These are phyloP conservation scores for Delonix regia DNA, from an alignment of 306 rosid genomes.

Conservation along the genomic window DNA sequence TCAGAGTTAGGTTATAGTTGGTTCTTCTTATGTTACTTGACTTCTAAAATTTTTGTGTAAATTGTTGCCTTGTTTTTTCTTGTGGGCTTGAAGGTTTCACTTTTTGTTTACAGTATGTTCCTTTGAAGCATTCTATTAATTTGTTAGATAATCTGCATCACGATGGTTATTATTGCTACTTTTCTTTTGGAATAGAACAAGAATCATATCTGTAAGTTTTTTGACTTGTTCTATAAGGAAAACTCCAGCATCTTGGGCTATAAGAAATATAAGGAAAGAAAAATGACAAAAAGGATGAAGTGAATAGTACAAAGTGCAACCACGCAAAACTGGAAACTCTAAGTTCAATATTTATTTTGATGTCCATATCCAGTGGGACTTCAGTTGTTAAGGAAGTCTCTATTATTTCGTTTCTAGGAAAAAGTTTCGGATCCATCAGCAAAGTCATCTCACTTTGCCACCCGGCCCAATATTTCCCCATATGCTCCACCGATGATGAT, in stretches of 20 bases:
- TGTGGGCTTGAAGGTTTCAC: slow-evolving; percentile 13
- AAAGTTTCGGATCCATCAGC: slow-evolving; percentile 77
- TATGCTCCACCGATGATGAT: slow-evolving; percentile 77
- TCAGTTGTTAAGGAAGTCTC: slow-evolving; percentile 28
- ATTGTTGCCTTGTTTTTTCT: slow-evolving; percentile 19
- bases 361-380: slow-evolving; percentile 11
- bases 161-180: slow-evolving; percentile 15
- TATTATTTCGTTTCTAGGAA: slow-evolving; percentile 60
- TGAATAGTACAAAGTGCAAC: slow-evolving; percentile 1
- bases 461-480: slow-evolving; percentile 72
- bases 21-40: slow-evolving; percentile 5
- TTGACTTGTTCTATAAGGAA: slow-evolving; percentile 13
- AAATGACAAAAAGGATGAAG: slow-evolving; percentile 9
- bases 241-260: slow-evolving; percentile 21
- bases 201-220: slow-evolving; percentile 15
- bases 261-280: slow-evolving; percentile 20
- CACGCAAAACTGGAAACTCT: slow-evolving; percentile 6
- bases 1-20: slow-evolving; percentile 21
- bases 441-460: slow-evolving; percentile 70
- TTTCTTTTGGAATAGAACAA: slow-evolving; percentile 22
- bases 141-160: slow-evolving; percentile 26
- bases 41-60: slow-evolving; percentile 2
- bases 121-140: background rate
- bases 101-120: background rate
- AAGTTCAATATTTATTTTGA: slow-evolving; percentile 26